Evolutionary conservation across 306 rosid species (phyloP).

Genomic region (Citrullus mucosospermus): DNA sequence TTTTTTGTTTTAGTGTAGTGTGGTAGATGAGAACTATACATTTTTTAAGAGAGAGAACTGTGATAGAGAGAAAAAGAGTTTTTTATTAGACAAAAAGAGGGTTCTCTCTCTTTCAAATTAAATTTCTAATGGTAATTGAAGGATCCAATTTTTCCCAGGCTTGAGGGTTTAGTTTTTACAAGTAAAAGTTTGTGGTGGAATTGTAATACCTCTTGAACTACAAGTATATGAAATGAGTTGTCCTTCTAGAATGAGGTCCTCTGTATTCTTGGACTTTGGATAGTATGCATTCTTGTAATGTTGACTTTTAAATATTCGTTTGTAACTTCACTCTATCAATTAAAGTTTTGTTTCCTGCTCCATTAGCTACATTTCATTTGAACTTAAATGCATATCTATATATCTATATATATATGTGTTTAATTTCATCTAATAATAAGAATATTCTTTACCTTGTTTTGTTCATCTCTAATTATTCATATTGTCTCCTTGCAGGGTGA

Average conservation of each 20-base stretch:
- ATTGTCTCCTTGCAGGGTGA: constrained; percentile 59
- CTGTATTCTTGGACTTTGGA: neutral
- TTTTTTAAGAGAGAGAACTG: neutral
- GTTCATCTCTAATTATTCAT: constrained; percentile 3
- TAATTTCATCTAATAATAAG: neutral
- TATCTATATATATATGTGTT: neutral
- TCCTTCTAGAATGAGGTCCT: neutral
- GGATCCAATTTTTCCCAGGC: neutral
- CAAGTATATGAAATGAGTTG: neutral
- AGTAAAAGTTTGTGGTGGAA: neutral
- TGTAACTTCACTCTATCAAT: neutral
- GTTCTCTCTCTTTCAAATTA: neutral
- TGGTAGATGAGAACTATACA: neutral
- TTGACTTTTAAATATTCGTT: neutral
- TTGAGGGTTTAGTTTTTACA: neutral
- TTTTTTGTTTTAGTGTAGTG: neutral
- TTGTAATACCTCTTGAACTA: neutral
- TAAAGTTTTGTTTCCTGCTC: neutral
- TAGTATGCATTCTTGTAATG: neutral
- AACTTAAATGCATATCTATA: neutral
- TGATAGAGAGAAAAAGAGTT: neutral
- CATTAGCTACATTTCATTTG: too few relatives aligned
- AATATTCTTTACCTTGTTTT: neutral
- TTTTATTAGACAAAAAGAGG: neutral
- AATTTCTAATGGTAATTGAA: neutral